Conservation (phyloP, 805 yeast genomes). For the Yarrowia sp. region DNA sequence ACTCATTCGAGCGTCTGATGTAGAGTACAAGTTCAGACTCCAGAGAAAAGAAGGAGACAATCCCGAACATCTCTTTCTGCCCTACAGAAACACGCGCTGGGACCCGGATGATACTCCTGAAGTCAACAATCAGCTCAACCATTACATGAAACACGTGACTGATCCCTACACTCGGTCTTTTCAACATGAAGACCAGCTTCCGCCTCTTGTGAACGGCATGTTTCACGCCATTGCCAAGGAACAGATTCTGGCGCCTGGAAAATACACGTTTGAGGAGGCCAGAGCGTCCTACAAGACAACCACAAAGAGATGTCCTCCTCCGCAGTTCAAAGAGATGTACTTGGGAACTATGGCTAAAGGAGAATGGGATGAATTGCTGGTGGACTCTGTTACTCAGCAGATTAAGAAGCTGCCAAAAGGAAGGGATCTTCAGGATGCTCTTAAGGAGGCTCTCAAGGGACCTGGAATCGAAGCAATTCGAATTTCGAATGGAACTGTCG, state of each 20-base stretch:
- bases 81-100: constrained; percentile 22
- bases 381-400: not conserved
- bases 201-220: constrained; percentile 14
- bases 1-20: constrained; percentile 1
- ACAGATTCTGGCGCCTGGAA: not conserved
- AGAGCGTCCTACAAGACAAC: not conserved
- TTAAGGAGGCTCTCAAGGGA: constrained; percentile 6
- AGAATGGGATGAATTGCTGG: not conserved
- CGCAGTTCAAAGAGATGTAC: constrained; percentile 16
- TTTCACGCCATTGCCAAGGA: constrained; percentile 9
- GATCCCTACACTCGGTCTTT: constrained; percentile 12
- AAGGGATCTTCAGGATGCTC: not conserved
- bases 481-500: not conserved
- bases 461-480: constrained; percentile 12
- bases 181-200: not conserved
- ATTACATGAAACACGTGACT: constrained; percentile 2
- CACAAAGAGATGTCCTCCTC: not conserved
- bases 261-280: not conserved
- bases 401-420: constrained; percentile 9
- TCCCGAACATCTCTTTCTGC: constrained; percentile 11
- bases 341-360: not conserved
- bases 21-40: constrained; percentile 8
- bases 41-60: not conserved
- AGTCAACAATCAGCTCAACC: not conserved
- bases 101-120: constrained; percentile 14